Evolutionary conservation across 2,329 filamentous ascomycete genomes (phyloP), one percentile per base, ranked within the genome.

Genomic region (Colletotrichum musicola): DNA sequence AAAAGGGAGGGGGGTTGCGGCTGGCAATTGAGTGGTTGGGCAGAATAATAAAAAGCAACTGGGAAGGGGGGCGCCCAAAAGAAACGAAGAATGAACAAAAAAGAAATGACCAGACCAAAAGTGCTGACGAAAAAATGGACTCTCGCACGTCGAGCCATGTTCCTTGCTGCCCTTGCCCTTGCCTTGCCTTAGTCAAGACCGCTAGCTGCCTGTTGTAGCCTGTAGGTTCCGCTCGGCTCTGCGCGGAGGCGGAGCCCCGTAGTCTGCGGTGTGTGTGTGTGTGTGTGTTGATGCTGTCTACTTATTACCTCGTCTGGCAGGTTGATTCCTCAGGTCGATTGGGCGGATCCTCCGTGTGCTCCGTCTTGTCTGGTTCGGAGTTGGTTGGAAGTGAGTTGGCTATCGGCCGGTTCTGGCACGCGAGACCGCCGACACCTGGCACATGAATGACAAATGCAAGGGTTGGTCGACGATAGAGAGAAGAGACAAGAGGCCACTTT

Each of bases 1-100:
- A 14, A n/a, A n/a, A n/a, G 13, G 16, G 14, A 46, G 44, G 14
- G 12, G 12, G 18, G 30, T 35, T 25, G 3, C 30, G 10, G 10
- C 12, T 35, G 30, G 30, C 7, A 16, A 14, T 10, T 13, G 10
- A 16, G 40, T 58, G 40, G 38, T 30, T 30, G 22, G 55, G 55
- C 55, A 58, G 55, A 47, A 47, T 35, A 35, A 30, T n/a, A 58
- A 35, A 44, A 47, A 35, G 42, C 46, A 35, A 44, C 22, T 16
- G 44, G 16, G 10, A 12, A 50, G 2, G 20, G 12, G 49, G 10
- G 25, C 22, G 12, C 6, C 2, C 27, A 13, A 51, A 35, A 46
- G 18, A 30, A 57, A 57, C 22, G 38, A 56, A 46, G 16, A 18
- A n/a, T 4, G 25, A 9, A 6, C 13, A 53, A 16, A 30, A 30